phyloP scores from a whole-genome alignment of 1,284 basidiomycete species.

The Moesziomyces sp. region DNA sequence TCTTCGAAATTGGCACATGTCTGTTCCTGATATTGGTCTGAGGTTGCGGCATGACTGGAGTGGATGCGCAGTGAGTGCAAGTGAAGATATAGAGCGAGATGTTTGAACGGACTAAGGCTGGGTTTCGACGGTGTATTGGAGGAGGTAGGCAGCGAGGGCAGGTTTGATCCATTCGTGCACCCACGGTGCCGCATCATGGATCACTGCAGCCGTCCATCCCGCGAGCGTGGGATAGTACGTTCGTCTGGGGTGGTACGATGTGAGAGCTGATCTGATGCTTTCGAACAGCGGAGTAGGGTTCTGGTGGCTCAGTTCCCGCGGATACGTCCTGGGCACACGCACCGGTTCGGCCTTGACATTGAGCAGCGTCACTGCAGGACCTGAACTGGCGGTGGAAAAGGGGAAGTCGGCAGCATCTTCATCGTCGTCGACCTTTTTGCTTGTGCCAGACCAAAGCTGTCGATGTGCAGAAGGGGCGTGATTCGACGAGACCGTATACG shows the following conservation, averaged over 20 bases:
- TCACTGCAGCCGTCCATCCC: neutral
- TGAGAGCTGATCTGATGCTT: conserved; percentile 20
- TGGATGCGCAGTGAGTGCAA: no score
- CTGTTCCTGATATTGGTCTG: neutral
- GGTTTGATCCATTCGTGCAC: conserved; percentile 17
- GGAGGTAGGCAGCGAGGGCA: conserved; percentile 9
- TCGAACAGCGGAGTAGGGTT: conserved; percentile 42
- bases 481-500: conserved; percentile 33
- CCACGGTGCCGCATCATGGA: conserved; percentile 21
- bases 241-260: conserved; percentile 24
- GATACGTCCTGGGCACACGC: conserved; percentile 14
- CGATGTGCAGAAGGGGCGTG: conserved; percentile 4
- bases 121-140: conserved; percentile 4
- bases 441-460: neutral
- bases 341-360: conserved; percentile 1
- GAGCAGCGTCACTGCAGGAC: conserved; percentile 16
- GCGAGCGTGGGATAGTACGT: conserved; percentile 18
- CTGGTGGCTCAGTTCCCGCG: conserved; percentile 24
- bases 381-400: conserved; percentile 37
- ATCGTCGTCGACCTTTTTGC: neutral
- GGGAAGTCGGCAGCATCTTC: conserved; percentile 17
- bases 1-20: no score
- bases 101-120: neutral
- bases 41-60: no score
- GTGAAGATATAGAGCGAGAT: neutral